Conservation (phyloP, 2,329 filamentous ascomycete genomes). For the Piedraia hortae region DNA sequence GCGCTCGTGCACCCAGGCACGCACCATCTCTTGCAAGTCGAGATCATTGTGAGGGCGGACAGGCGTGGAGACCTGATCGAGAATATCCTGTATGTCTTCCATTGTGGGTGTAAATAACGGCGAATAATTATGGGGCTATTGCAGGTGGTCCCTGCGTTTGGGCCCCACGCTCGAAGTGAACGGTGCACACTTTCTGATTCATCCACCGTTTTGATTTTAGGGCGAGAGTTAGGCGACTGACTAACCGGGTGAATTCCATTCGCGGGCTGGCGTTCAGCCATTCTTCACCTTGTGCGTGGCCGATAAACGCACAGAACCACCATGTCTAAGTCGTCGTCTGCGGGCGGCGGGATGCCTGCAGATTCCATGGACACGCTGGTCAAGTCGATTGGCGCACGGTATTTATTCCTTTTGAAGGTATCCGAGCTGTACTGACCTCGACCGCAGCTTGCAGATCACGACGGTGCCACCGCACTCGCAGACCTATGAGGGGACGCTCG, state of each 20-base stretch:
- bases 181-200: no score
- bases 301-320: no score
- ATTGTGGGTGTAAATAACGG: no score
- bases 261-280: no score
- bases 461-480: conserved; percentile 23
- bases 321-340: no score
- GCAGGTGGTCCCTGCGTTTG: no score
- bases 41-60: conserved; percentile 28
- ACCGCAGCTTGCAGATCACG: conserved; percentile 27
- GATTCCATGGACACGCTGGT: conserved; percentile 24
- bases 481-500: conserved; percentile 32
- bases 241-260: no score
- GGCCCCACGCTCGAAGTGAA: no score
- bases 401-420: conserved; percentile 9
- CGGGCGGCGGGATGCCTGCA: conserved; percentile 16
- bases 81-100: conserved; percentile 26
- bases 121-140: no score
- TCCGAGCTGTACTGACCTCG: not conserved
- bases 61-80: conserved; percentile 20
- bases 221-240: no score
- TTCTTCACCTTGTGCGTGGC: no score
- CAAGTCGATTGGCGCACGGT: conserved; percentile 34
- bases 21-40: conserved; percentile 70
- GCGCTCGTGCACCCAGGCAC: conserved; percentile 80
- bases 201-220: no score